Evolutionary conservation across 306 rosid species (phyloP).

Genomic region (Hippophae rhamnoides): DNA sequence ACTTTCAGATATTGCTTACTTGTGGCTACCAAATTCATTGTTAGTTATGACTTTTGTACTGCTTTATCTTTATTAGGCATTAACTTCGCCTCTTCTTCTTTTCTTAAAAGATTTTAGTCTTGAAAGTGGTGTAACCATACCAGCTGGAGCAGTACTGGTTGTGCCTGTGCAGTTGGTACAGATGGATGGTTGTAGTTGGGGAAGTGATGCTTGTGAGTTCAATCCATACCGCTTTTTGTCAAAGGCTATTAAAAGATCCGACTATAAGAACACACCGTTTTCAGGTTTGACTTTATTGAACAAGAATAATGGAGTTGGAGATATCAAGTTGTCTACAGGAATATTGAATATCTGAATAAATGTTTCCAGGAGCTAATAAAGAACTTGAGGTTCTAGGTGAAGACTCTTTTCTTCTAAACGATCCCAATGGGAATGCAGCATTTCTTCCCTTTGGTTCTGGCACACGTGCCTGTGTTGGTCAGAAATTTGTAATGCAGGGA

Average conservation of each 20-base stretch:
- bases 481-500: constrained; percentile 52
- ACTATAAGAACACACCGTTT: constrained; percentile 17
- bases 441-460: constrained; percentile 84
- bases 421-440: constrained; percentile 51
- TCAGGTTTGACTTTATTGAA: constrained; percentile 16
- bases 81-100: constrained; percentile 18
- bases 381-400: constrained; percentile 18
- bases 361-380: constrained; percentile 30
- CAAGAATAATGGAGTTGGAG: not conserved
- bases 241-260: constrained; percentile 26
- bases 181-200: constrained; percentile 64
- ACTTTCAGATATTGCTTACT: too few relatives aligned
- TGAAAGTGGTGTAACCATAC: constrained; percentile 51
- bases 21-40: not conserved
- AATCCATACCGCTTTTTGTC: constrained; percentile 68
- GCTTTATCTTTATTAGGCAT: constrained; percentile 4
- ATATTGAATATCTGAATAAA: constrained; percentile 13
- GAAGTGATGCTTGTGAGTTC: constrained; percentile 53
- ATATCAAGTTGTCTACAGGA: not conserved
- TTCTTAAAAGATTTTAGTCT: constrained; percentile 42
- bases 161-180: constrained; percentile 63
- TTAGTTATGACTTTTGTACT: constrained; percentile 2
- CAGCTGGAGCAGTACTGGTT: constrained; percentile 60
- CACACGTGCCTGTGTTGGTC: constrained; percentile 62
- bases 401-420: constrained; percentile 35